phyloP scores from a whole-genome alignment of 2,329 filamentous ascomycete genomes.

The Madurella mycetomatis region DNA sequence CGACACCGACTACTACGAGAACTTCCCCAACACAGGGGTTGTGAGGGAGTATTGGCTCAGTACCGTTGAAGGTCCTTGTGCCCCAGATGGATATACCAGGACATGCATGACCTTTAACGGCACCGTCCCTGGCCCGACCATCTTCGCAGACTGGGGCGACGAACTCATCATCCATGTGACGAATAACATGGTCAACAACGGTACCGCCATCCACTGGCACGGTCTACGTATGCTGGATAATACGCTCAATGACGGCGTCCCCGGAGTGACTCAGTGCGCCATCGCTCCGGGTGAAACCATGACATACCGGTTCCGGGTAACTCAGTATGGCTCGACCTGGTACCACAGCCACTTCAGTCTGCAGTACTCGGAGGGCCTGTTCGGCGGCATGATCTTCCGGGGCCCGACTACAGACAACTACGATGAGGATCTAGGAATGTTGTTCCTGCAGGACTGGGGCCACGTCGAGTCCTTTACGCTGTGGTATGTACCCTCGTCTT shows the following conservation, averaged over 20 bases:
- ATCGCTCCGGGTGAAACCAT: slow-evolving; percentile 33
- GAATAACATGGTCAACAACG: slow-evolving; percentile 33
- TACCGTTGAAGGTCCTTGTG: slow-evolving; percentile 19
- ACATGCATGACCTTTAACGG: slow-evolving; percentile 32
- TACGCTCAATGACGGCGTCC: slow-evolving; percentile 36
- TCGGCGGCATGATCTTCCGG: slow-evolving; percentile 44
- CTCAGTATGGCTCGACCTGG: slow-evolving; percentile 36
- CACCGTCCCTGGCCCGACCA: slow-evolving; percentile 30
- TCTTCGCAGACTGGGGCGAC: slow-evolving; percentile 37
- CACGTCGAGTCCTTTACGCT: slow-evolving; percentile 28
- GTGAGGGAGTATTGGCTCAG: slow-evolving; percentile 27
- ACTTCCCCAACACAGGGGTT: slow-evolving; percentile 21
- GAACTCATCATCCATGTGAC: slow-evolving; percentile 32
- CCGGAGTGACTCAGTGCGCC: slow-evolving; percentile 38
- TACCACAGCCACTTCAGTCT: slow-evolving; percentile 35
- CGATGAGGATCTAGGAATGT: slow-evolving; percentile 45
- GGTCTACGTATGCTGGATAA: slow-evolving; percentile 35
- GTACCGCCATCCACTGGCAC: slow-evolving; percentile 39
- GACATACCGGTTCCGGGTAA: slow-evolving; percentile 33
- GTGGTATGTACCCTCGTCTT: slow-evolving; percentile 7
- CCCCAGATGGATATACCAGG: slow-evolving; percentile 24
- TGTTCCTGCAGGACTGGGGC: slow-evolving; percentile 49
- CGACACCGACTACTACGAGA: slow-evolving; percentile 33
- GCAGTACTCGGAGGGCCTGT: slow-evolving; percentile 40
- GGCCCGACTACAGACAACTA: slow-evolving; percentile 43